phyloP scores from a whole-genome alignment of 2,329 filamentous ascomycete species.

The Pseudocercospora fijiensis region DNA sequence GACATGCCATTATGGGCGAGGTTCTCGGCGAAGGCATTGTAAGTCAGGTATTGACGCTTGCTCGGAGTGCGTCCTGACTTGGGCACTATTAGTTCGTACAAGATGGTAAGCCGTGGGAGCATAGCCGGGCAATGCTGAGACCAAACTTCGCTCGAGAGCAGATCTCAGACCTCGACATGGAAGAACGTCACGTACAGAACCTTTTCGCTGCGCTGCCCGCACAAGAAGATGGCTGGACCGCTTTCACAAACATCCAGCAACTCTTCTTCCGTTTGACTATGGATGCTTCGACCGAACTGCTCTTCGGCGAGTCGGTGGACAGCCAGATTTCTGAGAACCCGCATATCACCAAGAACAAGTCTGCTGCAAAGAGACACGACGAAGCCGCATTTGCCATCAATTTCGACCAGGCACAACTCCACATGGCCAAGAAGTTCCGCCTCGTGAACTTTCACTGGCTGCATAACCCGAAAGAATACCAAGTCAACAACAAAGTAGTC shows the following conservation, averaged over 20 bases:
- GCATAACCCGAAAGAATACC: constrained; percentile 40
- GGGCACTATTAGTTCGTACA: constrained; percentile 31
- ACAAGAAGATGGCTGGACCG: constrained; percentile 35
- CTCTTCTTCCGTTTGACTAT: constrained; percentile 53
- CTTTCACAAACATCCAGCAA: constrained; percentile 34
- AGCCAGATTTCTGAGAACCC: constrained; percentile 40
- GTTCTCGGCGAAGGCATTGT: constrained; percentile 38
- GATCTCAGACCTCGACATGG: constrained; percentile 39
- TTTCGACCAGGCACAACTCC: constrained; percentile 46
- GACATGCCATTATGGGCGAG: constrained; percentile 33
- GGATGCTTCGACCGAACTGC: constrained; percentile 52
- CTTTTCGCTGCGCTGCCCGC: constrained; percentile 37
- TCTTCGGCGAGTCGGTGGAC: constrained; percentile 43
- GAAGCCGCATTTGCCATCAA: constrained; percentile 45
- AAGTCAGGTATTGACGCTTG: neutral
- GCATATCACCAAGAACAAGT: constrained; percentile 27
- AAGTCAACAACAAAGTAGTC: constrained; percentile 43
- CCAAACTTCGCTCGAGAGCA: constrained; percentile 43
- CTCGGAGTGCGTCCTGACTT: neutral
- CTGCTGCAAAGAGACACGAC: constrained; percentile 16
- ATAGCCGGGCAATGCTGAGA: constrained; percentile 39
- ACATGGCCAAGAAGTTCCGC: constrained; percentile 41
- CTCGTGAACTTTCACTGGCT: constrained; percentile 41
- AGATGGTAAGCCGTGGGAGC: constrained; percentile 41
- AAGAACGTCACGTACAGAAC: constrained; percentile 40